A percentile compares a stretch with the other conserved stretches of the same genome.
Evolutionary conservation across 805 yeast genomes (phyloP).

Genomic region (Cyberlindnera veronae): DNA sequence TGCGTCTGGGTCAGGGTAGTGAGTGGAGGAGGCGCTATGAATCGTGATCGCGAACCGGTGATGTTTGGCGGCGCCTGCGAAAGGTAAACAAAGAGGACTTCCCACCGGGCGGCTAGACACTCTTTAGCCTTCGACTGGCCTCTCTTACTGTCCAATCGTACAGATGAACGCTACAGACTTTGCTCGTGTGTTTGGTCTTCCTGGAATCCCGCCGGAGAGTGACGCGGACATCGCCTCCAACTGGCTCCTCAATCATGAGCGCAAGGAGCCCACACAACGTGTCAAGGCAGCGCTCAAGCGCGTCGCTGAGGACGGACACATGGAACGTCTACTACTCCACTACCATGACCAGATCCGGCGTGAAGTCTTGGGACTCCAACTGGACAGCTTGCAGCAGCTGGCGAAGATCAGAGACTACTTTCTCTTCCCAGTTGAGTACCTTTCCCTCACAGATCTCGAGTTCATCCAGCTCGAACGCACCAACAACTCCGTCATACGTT

Average conservation of each 20-base stretch:
- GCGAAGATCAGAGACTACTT: constrained; percentile 19
- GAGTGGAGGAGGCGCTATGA: neutral
- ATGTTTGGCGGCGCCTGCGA: neutral
- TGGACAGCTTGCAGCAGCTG: constrained; percentile 8
- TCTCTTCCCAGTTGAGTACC: constrained; percentile 19
- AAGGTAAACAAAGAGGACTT: constrained; percentile 3
- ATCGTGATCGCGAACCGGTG: neutral
- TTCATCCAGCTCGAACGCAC: constrained; percentile 16
- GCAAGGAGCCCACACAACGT: constrained; percentile 24
- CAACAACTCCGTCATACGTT: constrained; percentile 17
- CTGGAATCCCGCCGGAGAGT: constrained; percentile 21
- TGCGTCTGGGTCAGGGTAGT: neutral
- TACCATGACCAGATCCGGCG: constrained; percentile 19
- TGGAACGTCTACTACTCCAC: constrained; percentile 9
- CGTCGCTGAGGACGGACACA: constrained; percentile 7
- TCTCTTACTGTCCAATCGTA: too few relatives aligned
- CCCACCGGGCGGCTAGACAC: neutral
- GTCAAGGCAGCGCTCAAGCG: constrained; percentile 21
- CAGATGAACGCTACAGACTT: too few relatives aligned
- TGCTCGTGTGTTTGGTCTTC: constrained; percentile 16
- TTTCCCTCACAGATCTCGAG: constrained; percentile 15
- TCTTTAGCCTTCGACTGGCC: too few relatives aligned
- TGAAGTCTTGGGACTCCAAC: constrained; percentile 8
- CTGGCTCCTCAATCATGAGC: constrained; percentile 25
- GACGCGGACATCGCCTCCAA: constrained; percentile 21